Base-by-base conservation (phyloP, 192 early-diverging fungal species). In the Entomortierella lignicola region DNA sequence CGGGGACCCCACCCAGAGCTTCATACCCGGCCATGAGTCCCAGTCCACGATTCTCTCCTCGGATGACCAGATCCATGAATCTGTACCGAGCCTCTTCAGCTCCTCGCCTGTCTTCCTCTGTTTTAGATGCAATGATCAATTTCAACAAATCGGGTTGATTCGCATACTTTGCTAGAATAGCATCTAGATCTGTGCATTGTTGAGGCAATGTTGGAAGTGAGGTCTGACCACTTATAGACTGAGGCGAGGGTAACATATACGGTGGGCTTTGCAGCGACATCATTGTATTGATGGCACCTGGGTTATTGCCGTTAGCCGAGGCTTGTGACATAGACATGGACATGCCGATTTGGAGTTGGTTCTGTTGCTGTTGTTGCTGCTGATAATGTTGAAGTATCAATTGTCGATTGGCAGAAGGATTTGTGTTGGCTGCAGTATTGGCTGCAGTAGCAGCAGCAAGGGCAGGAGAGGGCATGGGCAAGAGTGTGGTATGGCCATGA, bases 71-170 rank as follows among this genome's bases (percentile, higher is more conserved):
- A 56, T 89, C 87, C 25, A 87, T 63, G 29, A 80, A 77, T 60
- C 75, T 71, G 60, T 87, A 68, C 57, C 84, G 82, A 8, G 87
- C 87, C 72, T 89, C 87, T 59, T 89, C 87, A 6, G 85, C 81
- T 55, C 83, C 77, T 47, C 87, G 85, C 44, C 84, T 80, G 53
- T 89, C 87, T 59, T 89, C 87, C 56, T 89, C 87, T 10, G 85
- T 82, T 65, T 87, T 89, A 43, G 84, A 83, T 1, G 79, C 62
- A 26, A 89, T 66, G 53, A 89, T 89, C 30, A 89, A 37, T 39
- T 83, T 84, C 0, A 89, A 61, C 17, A 89, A 57, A 20, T 89
- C 87, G 25, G 87, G 87, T 42, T 89, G 84, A 8, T 65, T 60
- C 10, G 79, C 65, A 55, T 84, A 89, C 29, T 73, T 77, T 0